Base-by-base conservation (phyloP, 2,329 filamentous ascomycete genomes). In the Westerdykella ornata region DNA sequence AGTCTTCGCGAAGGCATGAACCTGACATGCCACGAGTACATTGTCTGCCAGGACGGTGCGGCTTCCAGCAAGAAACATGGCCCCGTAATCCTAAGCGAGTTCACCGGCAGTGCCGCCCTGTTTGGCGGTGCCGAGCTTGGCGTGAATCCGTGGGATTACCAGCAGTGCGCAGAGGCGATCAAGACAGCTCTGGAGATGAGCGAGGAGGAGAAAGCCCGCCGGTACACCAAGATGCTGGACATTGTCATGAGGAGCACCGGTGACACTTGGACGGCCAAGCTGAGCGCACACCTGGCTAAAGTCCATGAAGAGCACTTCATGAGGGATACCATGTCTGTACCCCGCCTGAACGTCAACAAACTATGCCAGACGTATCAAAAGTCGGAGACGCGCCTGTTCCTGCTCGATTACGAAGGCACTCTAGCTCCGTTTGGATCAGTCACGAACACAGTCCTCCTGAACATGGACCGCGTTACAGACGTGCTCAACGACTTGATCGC, bases 1-100 rank as follows among this genome's bases (percentile, higher is more conserved):
- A 94, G 88, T 60, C 81, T 97, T 54, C 87, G 92, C 39, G 90
- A 97, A 64, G 90, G 90, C 48, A 97, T 97, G 92, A 97, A 96
- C 62, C 69, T 97, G 42, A 96, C 90, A 0, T 89, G 85, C 5
- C 92, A 97, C 62, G 90, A 97, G 63, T 97, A 88, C 59, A 77
- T 96, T 26, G 86, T 87, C 52, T 96, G 89, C 59, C 90, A 97
- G 60, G 90, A 97, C 57, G 89, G 89, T 31, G 78, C 78, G 51
- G 74, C 76, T 38, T 69, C 78, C 47, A 72, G 75, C 2, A 88
- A 88, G 70, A 89, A 87, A 66, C 81, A 92, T 57, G 88, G 88
- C 2, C 89, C 88, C 1, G 74, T 97, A 33, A 95, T 97, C 50
- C 72, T 97, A 40, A 95, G 88, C 48, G 90, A 97, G 63, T 97